Base-by-base conservation (phyloP, 2,329 filamentous ascomycete species). In the Fusarium sambucinum region DNA sequence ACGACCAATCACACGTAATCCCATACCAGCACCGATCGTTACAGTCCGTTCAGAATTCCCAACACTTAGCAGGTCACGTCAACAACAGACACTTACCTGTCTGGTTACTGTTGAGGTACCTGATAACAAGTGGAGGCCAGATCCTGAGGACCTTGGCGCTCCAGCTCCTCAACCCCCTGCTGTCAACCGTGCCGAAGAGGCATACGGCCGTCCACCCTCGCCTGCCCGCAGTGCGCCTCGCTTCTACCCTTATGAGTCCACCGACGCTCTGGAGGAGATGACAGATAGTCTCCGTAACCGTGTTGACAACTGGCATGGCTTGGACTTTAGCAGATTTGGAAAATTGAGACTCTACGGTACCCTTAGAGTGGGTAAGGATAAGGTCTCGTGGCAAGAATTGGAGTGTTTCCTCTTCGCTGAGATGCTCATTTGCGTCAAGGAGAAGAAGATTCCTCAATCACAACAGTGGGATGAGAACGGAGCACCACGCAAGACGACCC, bases 401-500 rank as follows among this genome's bases (percentile, higher is more conserved):
- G 94, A 99, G 78, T 99, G 96, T 79, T 99, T 93, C 78, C 86
- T 99, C 30, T 99, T 99, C 76, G 93, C 92, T 6, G 96, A 99
- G 81, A 99, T 99, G 96, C 91, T 99, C 73, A 99, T 99, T 69
- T 99, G 96, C 76, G 94, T 99, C 64, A 99, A 98, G 80, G 96
- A 98, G 81, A 98, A 97, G 86, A 97, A 94, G 81, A 80, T 85
- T 71, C 83, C 38, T 4, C 77, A 79, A 25, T 64, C 86, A 38
- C 85, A 88, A 52, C 88, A 92, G 69, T 94, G 92, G 87, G 90
- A 89, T 51, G 88, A 88, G 54, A 82, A 81, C 19, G 82, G 83
- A 6, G 76, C 83, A 1, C 86, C 85, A 23, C 85, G 86, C 57
- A 94, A 91, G 77, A 83, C 87, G 12, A 89, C 89, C 5, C 89